A percentile compares a stretch with the other conserved stretches of the same genome.
Evolutionary conservation across 805 yeast genomes (phyloP).

Genomic region (Hanseniaspora singularis): DNA sequence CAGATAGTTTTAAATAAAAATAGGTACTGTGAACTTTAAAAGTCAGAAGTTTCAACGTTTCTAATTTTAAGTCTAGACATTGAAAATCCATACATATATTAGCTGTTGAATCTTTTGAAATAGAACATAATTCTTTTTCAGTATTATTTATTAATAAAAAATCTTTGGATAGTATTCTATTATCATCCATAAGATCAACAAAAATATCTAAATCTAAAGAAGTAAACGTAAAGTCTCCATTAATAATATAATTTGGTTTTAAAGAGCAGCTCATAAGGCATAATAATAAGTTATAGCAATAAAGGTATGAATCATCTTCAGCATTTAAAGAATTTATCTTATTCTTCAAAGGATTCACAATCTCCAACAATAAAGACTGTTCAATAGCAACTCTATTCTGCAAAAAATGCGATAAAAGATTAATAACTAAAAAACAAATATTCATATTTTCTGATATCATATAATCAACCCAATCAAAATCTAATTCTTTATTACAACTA

Average conservation of each 20-base stretch:
- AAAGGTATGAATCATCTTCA: neutral
- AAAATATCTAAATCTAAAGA: neutral
- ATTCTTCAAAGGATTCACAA: neutral
- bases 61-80: neutral
- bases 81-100: neutral
- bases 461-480: constrained; percentile 10
- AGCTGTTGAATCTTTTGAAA: too few species aligned
- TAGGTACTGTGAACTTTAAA: neutral
- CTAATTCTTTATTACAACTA: constrained; percentile 19
- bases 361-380: neutral
- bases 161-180: neutral
- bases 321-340: neutral
- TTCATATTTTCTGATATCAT: neutral
- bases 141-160: neutral
- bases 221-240: neutral
- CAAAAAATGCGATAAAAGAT: too few species aligned
- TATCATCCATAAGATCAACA: neutral
- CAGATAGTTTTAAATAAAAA: neutral
- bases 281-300: neutral
- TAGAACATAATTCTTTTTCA: neutral
- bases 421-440: neutral
- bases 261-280: neutral
- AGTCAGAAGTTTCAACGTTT: neutral
- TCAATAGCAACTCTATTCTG: too few species aligned
- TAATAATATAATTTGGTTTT: neutral